Evolutionary conservation across 2,329 filamentous ascomycete genomes (phyloP), one percentile per base, ranked within the genome.

Genomic region (Fusarium musae): DNA sequence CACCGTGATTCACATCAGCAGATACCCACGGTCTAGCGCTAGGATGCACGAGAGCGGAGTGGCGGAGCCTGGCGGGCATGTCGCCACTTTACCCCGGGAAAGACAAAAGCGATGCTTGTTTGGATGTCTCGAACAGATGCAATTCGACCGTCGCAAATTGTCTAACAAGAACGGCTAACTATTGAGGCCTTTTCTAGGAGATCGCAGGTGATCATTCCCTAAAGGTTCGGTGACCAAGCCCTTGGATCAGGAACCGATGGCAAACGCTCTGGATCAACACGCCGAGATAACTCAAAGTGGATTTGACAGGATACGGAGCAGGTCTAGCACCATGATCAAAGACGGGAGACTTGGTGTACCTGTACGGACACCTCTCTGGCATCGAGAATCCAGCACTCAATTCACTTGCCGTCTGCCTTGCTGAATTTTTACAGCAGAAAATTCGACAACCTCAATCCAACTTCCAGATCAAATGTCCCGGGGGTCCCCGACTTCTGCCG

Each of bases 81-180:
- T 76, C 74, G 74, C 74, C 72, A 74, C 75, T 74, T 75, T 67
- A 73, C 73, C 72, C 72, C 72, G 64, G 67, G 59, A 75, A 75
- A 62, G 59, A 44, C 28, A 56, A 60, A 52, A 57, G 46, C 64
- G 53, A 64, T 67, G 63, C 26, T 53, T 69, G 49, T 62, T 43
- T 65, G 39, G 34, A 61, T 63, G 30, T 57, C 44, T 40, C 36
- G 26, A 50, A 40, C 36, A 49, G 56, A 44, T 40, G 39, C 32
- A 49, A 44, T 72, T 59, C 17, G 26, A 49, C 52, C 39, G 40
- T 37, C 9, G 30, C 30, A 47, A 44, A 26, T 37, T 37, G 36
- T 26, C 32, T 53, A 23, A 15, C 58, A 53, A 53, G 16, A n/a
- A 30, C 32, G 26, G 21, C 16, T n/a, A 34, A 43, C 47, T 53